phyloP scores from a whole-genome alignment of 768 basidiomycete species.

The Tricholomella constricta region DNA sequence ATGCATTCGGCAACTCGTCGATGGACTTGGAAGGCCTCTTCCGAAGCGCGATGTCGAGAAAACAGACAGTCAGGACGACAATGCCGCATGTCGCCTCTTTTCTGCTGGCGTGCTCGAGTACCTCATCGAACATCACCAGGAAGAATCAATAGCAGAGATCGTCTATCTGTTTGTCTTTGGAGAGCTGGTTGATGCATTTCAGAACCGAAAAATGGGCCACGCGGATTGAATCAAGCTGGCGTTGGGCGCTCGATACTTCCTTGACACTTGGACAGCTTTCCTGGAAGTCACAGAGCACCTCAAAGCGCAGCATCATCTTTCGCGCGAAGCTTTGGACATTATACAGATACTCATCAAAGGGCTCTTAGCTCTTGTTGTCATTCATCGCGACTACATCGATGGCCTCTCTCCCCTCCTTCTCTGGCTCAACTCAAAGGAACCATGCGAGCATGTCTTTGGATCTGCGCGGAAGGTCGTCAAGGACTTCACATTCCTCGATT shows the following conservation, averaged over 20 bases:
- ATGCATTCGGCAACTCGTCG: too few relatives aligned
- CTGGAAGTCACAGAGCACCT: too few relatives aligned
- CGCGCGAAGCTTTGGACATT: too few relatives aligned
- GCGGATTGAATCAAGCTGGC: not conserved
- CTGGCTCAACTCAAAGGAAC: not conserved
- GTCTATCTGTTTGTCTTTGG: constrained; percentile 36
- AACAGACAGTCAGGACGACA: constrained; percentile 39
- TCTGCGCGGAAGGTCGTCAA: not conserved
- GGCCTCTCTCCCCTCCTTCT: not conserved
- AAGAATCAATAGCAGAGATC: constrained; percentile 20
- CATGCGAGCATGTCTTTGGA: not conserved
- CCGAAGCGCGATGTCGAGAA: not conserved
- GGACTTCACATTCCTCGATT: not conserved
- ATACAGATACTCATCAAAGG: not conserved
- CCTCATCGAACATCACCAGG: constrained; percentile 23
- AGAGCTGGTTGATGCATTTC: not conserved
- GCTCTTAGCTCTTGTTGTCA: not conserved
- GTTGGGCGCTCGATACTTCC: not conserved
- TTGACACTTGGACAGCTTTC: too few relatives aligned
- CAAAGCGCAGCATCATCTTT: too few relatives aligned
- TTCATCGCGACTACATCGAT: not conserved
- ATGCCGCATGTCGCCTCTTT: constrained; percentile 40
- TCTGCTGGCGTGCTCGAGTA: constrained; percentile 31
- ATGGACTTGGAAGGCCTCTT: too few relatives aligned
- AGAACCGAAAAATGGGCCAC: not conserved